These are phyloP conservation scores for Coemansia sp. DNA, from an alignment of 192 early-diverging fungal genomes.

Conservation along the genomic window DNA sequence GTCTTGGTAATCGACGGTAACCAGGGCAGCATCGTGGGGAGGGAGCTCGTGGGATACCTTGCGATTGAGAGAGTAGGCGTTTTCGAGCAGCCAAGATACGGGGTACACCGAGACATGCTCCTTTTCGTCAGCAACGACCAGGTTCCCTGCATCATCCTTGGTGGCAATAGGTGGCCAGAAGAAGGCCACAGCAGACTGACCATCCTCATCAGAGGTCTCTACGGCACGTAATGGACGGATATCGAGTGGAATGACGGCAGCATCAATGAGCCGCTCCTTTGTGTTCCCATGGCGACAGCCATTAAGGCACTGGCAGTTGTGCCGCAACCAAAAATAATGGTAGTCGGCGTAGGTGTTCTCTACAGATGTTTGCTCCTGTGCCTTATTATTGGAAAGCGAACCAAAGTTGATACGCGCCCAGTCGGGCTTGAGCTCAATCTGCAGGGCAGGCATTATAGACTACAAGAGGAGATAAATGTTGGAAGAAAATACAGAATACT, in stretches of 20 bases:
- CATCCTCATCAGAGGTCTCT: background rate
- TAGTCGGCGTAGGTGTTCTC: conserved; percentile 30
- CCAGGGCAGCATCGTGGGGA: conserved; percentile 28
- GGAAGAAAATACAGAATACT: conserved; percentile 2
- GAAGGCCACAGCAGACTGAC: conserved; percentile 18
- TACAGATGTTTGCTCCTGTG: too few relatives aligned
- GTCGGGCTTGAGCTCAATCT: conserved; percentile 42
- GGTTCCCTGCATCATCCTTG: conserved; percentile 31
- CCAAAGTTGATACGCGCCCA: conserved; percentile 40
- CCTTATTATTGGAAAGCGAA: too few relatives aligned
- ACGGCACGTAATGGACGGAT: conserved; percentile 39
- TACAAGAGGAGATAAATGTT: background rate
- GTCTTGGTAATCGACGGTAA: conserved; percentile 38
- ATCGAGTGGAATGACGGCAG: conserved; percentile 37
- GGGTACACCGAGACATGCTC: conserved; percentile 36
- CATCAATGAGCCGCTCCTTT: conserved; percentile 48
- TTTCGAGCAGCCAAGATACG: conserved; percentile 35
- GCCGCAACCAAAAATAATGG: conserved; percentile 54
- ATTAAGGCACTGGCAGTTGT: conserved; percentile 51
- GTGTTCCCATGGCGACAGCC: conserved; percentile 45
- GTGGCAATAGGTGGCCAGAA: conserved; percentile 43
- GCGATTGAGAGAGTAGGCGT: conserved; percentile 40
- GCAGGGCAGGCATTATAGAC: conserved; percentile 18
- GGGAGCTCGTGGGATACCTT: conserved; percentile 25
- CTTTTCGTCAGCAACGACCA: conserved; percentile 22